Evolutionary conservation across 2,329 filamentous ascomycete species (phyloP), one percentile per base, ranked within the genome.

Genomic region (Aspergillus sp.): DNA sequence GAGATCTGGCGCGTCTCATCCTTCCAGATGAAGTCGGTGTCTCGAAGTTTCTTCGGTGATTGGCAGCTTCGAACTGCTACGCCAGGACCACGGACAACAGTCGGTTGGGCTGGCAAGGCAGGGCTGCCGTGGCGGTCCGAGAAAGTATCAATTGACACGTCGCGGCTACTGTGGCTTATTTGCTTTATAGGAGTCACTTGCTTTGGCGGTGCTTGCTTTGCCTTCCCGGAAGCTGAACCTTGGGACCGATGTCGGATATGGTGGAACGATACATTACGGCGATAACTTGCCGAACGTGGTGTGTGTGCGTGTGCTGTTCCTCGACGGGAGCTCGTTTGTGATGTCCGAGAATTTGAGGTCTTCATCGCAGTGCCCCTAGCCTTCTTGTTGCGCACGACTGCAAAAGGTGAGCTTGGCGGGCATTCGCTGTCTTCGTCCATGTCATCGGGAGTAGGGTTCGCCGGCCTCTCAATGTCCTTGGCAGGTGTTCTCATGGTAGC

Each of bases 1-100:
- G 89, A 95, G 49, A 94, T 85, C 58, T 91, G 85, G 5, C 88
- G 79, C 46, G 93, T 80, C 63, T 95, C 90, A 49, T 90, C 88
- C 57, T 81, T 84, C 68, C 82, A 84, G 43, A 74, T 72, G 35
- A 78, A 73, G 47, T 70, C 75, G 1, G 73, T 58, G 5, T 65
- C 61, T 2, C 63, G 60, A 13, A 74, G 41, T 63, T 74, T 63
- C 62, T 70, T 53, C 51, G 68, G 53, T 64, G 77, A 66, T 62
- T 55, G 33, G 60, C 60, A 42, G 49, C 52, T 52, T 50, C 61
- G 60, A 44, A 55, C 55, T 37, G 58, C 62, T 7, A 60, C 57
- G 23, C 59, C 64, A 25, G 60, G 56, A 6, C 60, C 55, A n/a
- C 65, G 67, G 13, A 68, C 64, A 4, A 67, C 58, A 2, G 60